Conservation (phyloP, 2,329 filamentous ascomycete genomes). For the Chrysoporthe cubensis region DNA sequence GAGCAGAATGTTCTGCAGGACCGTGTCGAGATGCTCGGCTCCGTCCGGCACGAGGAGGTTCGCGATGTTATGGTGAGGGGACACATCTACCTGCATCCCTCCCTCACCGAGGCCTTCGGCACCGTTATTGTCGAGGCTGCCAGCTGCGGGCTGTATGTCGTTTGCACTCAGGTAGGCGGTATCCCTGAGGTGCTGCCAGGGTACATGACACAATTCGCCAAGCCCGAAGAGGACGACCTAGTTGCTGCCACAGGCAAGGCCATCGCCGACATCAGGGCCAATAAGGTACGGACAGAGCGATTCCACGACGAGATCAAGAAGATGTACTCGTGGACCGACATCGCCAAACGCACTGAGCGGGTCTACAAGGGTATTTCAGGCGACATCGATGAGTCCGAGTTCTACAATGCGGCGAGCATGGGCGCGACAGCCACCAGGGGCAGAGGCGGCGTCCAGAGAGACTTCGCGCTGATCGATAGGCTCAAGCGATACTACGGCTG, state of each 20-base stretch:
- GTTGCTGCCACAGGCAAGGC: conserved; percentile 88
- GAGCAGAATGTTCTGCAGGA: conserved; percentile 94
- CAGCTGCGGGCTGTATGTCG: conserved; percentile 92
- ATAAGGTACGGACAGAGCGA: conserved; percentile 85
- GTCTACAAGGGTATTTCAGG: conserved; percentile 94
- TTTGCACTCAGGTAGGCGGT: conserved; percentile 93
- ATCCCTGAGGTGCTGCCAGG: conserved; percentile 94
- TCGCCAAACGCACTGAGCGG: conserved; percentile 88
- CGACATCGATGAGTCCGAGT: conserved; percentile 81
- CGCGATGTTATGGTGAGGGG: conserved; percentile 96
- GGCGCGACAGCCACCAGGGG: conserved; percentile 58
- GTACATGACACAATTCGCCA: conserved; percentile 97
- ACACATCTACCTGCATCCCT: conserved; percentile 95
- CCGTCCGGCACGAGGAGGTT: conserved; percentile 93
- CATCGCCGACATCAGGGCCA: conserved; percentile 82
- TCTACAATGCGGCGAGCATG: conserved; percentile 73
- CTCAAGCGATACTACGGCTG: conserved; percentile 97
- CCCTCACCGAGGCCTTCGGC: conserved; percentile 93
- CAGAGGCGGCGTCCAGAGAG: conserved; percentile 70
- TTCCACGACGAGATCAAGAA: conserved; percentile 97
- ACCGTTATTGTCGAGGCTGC: conserved; percentile 98
- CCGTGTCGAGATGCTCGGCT: conserved; percentile 87
- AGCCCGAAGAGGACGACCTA: conserved; percentile 94
- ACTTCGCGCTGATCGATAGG: conserved; percentile 91
- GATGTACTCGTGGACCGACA: conserved; percentile 99